These are phyloP conservation scores for Trametes punicea DNA, from an alignment of 768 basidiomycete species.

Conservation along the genomic window DNA sequence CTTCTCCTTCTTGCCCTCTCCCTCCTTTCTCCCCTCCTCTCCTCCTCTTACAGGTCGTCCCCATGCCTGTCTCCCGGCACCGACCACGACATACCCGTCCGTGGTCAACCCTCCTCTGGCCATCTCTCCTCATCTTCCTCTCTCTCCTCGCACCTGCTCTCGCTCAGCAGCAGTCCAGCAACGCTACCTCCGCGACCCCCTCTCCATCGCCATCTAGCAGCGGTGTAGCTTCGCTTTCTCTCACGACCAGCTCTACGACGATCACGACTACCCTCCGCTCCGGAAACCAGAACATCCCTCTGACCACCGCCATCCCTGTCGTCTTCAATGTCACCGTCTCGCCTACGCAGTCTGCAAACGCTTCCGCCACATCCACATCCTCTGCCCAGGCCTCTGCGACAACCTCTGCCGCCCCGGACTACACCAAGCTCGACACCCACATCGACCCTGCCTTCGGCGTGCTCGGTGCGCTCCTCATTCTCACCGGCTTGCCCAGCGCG, in stretches of 20 bases:
- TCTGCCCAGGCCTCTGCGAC: constrained; percentile 39
- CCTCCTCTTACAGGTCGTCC: constrained; percentile 25
- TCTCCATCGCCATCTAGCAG: constrained; percentile 29
- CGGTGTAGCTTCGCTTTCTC: constrained; percentile 52
- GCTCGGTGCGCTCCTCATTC: constrained; percentile 80
- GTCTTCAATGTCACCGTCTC: constrained; percentile 61
- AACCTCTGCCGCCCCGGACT: constrained; percentile 38
- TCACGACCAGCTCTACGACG: constrained; percentile 52
- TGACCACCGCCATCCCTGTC: constrained; percentile 57
- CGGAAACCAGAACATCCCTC: constrained; percentile 44
- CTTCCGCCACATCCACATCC: constrained; percentile 40
- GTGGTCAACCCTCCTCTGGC: constrained; percentile 18
- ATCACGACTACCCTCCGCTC: constrained; percentile 46
- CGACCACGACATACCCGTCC: constrained; percentile 2
- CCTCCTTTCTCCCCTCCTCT: constrained; percentile 15
- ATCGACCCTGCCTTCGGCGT: constrained; percentile 89
- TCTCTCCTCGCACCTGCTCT: constrained; percentile 33
- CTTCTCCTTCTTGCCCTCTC: constrained; percentile 32
- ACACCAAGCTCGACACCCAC: constrained; percentile 51
- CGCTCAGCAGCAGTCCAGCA: constrained; percentile 31
- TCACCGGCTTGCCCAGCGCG: constrained; percentile 86
- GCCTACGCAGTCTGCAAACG: no score
- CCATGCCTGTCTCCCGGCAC: constrained; percentile 17
- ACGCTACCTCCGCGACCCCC: neutral
- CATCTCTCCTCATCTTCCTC: constrained; percentile 25